phyloP scores from a whole-genome alignment of 208 protist genomes.

The Leishmania tropica region DNA sequence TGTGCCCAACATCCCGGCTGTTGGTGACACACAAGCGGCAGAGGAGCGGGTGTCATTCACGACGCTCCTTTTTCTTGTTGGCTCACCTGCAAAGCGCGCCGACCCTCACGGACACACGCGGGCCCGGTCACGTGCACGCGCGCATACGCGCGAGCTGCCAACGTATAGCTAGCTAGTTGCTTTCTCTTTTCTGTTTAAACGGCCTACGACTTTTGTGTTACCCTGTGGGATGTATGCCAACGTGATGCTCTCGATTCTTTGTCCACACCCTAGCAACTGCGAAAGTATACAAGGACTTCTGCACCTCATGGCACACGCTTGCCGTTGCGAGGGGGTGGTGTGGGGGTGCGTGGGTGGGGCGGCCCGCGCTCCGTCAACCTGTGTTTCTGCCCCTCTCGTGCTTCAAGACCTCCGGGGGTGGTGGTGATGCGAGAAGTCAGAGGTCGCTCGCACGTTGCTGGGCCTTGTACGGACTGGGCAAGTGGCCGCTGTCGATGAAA shows the following conservation, averaged over 20 bases:
- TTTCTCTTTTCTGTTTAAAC: not conserved
- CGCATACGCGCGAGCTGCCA: conserved; percentile 8
- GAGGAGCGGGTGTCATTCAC: not conserved
- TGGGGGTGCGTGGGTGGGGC: too few species aligned
- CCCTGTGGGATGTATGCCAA: not conserved
- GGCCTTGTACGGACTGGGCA: not conserved
- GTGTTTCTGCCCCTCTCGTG: not conserved
- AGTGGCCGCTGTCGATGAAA: not conserved
- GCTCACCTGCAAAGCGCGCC: not conserved
- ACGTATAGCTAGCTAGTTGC: not conserved
- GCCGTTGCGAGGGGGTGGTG: not conserved
- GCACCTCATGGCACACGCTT: not conserved
- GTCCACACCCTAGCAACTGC: not conserved
- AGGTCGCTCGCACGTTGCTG: not conserved
- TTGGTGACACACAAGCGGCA: not conserved
- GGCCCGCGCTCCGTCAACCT: not conserved
- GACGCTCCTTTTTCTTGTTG: not conserved
- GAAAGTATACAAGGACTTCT: not conserved
- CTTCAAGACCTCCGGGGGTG: not conserved
- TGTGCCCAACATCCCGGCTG: not conserved
- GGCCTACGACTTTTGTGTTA: not conserved
- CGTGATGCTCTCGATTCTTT: not conserved
- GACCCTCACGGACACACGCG: too few species aligned
- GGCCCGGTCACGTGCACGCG: not conserved
- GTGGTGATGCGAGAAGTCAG: not conserved